A percentile compares a stretch with the other conserved stretches of the same genome.
phyloP scores from a whole-genome alignment of 2,329 filamentous ascomycete genomes.

The Cladosporium oxysporum region DNA sequence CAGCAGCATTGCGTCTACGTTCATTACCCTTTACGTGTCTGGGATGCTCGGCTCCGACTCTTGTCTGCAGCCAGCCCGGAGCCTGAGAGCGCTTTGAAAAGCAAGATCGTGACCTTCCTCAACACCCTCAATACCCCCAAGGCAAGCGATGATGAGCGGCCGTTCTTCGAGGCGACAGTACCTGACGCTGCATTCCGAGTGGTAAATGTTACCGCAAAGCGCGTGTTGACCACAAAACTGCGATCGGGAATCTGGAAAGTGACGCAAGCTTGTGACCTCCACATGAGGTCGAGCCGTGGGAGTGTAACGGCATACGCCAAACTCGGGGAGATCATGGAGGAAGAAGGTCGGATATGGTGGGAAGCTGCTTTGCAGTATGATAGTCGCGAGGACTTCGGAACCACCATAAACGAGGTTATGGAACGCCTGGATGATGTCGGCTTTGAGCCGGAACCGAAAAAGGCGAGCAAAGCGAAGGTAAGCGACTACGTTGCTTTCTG shows the following conservation, averaged over 20 bases:
- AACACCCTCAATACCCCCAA: slow-evolving; percentile 16
- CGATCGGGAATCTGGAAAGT: background rate
- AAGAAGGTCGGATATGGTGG: slow-evolving; percentile 26
- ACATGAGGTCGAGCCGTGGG: background rate
- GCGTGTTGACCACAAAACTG: slow-evolving; percentile 17
- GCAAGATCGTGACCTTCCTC: slow-evolving; percentile 19
- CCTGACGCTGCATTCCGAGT: slow-evolving; percentile 22
- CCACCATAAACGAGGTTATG: background rate
- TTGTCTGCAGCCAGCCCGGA: background rate
- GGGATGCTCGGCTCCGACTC: slow-evolving; percentile 26
- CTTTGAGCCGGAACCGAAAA: background rate
- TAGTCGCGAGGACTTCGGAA: background rate
- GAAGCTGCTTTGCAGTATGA: slow-evolving; percentile 25
- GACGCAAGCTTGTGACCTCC: slow-evolving; percentile 12
- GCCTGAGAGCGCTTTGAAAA: background rate
- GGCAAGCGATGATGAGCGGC: background rate
- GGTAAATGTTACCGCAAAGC: slow-evolving; percentile 24
- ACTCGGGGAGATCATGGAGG: background rate
- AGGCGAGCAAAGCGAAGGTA: background rate
- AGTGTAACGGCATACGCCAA: slow-evolving; percentile 1
- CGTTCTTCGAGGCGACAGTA: slow-evolving; percentile 21
- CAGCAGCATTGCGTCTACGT: slow-evolving; percentile 21
- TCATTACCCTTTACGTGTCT: slow-evolving; percentile 28
- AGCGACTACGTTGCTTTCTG: background rate
- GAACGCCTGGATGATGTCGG: slow-evolving; percentile 8